Percentiles rank a stretch among this genome's conserved stretches.
These are phyloP conservation scores for Schizophyllum amplum DNA, from an alignment of 1,284 basidiomycete genomes.

Conservation along the genomic window DNA sequence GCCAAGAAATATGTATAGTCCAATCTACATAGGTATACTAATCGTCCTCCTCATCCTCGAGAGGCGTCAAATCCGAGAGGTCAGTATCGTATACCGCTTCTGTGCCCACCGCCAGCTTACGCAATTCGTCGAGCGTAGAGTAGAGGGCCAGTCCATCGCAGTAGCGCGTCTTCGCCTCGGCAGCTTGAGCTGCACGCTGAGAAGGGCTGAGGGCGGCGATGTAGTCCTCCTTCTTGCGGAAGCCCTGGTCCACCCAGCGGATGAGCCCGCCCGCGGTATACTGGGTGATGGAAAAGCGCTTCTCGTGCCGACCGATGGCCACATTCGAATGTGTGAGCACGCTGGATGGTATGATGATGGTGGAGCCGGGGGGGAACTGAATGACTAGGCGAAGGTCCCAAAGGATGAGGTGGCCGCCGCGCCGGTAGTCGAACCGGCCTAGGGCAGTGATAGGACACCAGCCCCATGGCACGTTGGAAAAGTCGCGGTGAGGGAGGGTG, in stretches of 20 bases:
- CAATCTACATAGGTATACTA: too few species aligned
- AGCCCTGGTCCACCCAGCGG: neutral
- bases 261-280: neutral
- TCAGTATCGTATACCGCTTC: neutral
- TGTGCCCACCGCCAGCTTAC: too few species aligned
- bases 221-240: neutral
- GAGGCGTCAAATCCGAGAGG: neutral
- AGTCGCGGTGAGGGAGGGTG: neutral
- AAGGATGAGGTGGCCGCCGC: slow-evolving; percentile 5
- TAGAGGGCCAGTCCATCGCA: neutral
- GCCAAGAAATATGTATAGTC: too few species aligned
- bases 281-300: neutral
- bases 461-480: slow-evolving; percentile 2
- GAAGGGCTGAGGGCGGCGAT: neutral
- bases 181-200: neutral
- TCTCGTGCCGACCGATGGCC: slow-evolving; percentile 4
- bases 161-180: neutral
- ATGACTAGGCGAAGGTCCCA: slow-evolving; percentile 4
- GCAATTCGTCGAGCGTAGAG: neutral
- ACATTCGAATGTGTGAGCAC: slow-evolving; percentile 4
- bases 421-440: slow-evolving; percentile 2
- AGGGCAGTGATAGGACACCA: slow-evolving; percentile 8
- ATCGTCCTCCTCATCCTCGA: neutral
- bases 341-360: slow-evolving; percentile 6
- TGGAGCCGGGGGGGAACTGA: slow-evolving; percentile 4